Conservation (phyloP, 164 flowering plant genomes). For the Macadamia tetraphylla region DNA sequence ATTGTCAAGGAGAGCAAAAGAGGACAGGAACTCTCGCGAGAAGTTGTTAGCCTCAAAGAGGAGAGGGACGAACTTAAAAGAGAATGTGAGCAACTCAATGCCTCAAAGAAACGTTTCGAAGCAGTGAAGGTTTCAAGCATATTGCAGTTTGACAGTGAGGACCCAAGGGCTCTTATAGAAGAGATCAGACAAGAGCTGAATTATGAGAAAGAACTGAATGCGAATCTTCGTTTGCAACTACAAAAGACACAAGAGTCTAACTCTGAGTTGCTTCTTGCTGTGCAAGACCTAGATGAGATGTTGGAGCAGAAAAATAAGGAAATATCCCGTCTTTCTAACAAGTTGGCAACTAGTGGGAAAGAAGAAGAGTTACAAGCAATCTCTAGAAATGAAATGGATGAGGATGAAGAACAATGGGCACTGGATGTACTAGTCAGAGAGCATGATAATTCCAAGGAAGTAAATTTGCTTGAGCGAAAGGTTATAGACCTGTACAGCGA, state of each 20-base stretch:
- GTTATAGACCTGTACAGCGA: slow-evolving; percentile 39
- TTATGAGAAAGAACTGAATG: slow-evolving; percentile 53
- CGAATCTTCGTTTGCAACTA: slow-evolving; percentile 67
- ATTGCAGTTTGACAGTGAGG: slow-evolving; percentile 33
- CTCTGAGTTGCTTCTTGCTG: slow-evolving; percentile 71
- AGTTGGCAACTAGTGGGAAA: slow-evolving; percentile 15
- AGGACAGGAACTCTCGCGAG: slow-evolving; percentile 70
- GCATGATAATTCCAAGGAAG: slow-evolving; percentile 42
- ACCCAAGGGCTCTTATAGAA: slow-evolving; percentile 41
- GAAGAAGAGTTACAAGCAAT: slow-evolving; percentile 8
- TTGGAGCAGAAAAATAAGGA: slow-evolving; percentile 43
- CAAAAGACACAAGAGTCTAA: slow-evolving; percentile 93
- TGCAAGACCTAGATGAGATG: slow-evolving; percentile 58
- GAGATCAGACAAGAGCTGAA: slow-evolving; percentile 58
- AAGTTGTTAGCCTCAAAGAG: slow-evolving; percentile 55
- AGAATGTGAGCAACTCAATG: slow-evolving; percentile 62
- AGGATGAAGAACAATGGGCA: slow-evolving; percentile 54
- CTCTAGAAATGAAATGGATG: slow-evolving; percentile 22
- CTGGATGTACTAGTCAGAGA: slow-evolving; percentile 59
- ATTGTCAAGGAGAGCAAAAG: slow-evolving; percentile 80
- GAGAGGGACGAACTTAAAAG: slow-evolving; percentile 62
- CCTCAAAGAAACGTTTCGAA: slow-evolving; percentile 26
- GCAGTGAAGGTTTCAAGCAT: slow-evolving; percentile 28
- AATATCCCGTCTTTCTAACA: slow-evolving; percentile 21
- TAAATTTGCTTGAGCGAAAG: slow-evolving; percentile 49